Conservation (phyloP, 192 early-diverging fungal species). For the Dissophora ornata region DNA sequence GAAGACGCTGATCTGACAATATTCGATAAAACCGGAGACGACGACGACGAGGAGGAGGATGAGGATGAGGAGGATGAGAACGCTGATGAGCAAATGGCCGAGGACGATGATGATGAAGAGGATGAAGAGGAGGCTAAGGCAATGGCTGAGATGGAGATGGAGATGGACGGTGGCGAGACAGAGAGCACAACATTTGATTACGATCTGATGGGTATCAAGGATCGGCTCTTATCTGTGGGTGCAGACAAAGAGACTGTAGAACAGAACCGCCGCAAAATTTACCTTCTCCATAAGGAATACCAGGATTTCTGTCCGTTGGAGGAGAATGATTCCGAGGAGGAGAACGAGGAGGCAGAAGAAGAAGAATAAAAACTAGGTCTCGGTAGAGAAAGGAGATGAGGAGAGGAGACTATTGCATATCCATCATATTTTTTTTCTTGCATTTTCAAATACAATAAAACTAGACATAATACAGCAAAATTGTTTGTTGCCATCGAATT, state of each 20-base stretch:
- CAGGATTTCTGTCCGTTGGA: constrained; percentile 49
- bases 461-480: neutral
- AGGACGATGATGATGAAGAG: constrained; percentile 51
- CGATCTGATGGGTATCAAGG: constrained; percentile 48
- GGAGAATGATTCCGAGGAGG: constrained; percentile 34
- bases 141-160: constrained; percentile 32
- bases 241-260: constrained; percentile 36
- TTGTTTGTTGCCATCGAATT: no score
- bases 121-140: constrained; percentile 35
- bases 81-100: constrained; percentile 54
- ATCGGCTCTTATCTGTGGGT: constrained; percentile 14
- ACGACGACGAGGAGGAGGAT: constrained; percentile 13
- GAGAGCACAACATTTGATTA: constrained; percentile 49
- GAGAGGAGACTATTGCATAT: constrained; percentile 8
- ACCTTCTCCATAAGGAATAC: constrained; percentile 36
- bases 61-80: constrained; percentile 15
- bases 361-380: constrained; percentile 23
- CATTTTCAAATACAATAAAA: constrained; percentile 2
- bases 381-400: neutral
- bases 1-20: constrained; percentile 37
- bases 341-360: constrained; percentile 18
- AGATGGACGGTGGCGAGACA: constrained; percentile 23
- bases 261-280: constrained; percentile 45
- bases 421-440: constrained; percentile 7
- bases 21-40: constrained; percentile 31